Evolutionary conservation across 2,329 filamentous ascomycete species (phyloP), one percentile per base, ranked within the genome.

Genomic region (Paramyrothecium sp.): DNA sequence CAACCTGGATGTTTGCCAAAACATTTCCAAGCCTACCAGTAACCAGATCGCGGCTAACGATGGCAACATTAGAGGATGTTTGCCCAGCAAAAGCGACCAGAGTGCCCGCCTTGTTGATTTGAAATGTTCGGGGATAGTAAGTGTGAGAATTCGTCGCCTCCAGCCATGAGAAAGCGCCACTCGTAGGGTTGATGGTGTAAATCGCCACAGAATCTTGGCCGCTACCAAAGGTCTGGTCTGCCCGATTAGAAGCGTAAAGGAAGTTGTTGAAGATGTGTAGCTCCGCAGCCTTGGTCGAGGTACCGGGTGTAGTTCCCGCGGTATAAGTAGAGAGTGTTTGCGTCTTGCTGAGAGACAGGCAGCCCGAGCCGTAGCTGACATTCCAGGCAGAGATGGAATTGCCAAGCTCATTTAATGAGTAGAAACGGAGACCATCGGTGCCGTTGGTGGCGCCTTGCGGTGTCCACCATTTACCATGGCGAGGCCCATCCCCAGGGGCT

Each of bases 21-120:
- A 80, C 67, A 5, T 74, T 73, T 0, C 83, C 83, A 22, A 90
- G 72, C 62, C 77, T 70, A 0, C 88, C 88, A 0, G 81, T 84
- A 16, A 70, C 66, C 0, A 75, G 68, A 68, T 90, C 79, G 12
- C 88, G 73, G 58, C 71, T 68, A 23, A 88, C 74, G 34, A 90
- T 78, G 2, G 79, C 82, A 1, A 90, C 82, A 21, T 79, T 83
- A 16, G 81, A 78, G 46, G 79, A 83, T 2, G 80, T 79, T 73
- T 89, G 86, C 22, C 88, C 80, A 0, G 82, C 88, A 44, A 90
- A 79, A 0, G 87, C 87, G 2, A 89, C 78, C 58, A 87, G 63
- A 49, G 80, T 76, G 0, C 87, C 87, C 0, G 79, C 79, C 44
- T 76, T 77, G 65, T 88, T 89, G 55, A 89, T 74, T 21, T 77